Percentiles rank a stretch among this genome's conserved stretches.
phyloP scores from a whole-genome alignment of 164 flowering plant species.

The Vitis rupestris region DNA sequence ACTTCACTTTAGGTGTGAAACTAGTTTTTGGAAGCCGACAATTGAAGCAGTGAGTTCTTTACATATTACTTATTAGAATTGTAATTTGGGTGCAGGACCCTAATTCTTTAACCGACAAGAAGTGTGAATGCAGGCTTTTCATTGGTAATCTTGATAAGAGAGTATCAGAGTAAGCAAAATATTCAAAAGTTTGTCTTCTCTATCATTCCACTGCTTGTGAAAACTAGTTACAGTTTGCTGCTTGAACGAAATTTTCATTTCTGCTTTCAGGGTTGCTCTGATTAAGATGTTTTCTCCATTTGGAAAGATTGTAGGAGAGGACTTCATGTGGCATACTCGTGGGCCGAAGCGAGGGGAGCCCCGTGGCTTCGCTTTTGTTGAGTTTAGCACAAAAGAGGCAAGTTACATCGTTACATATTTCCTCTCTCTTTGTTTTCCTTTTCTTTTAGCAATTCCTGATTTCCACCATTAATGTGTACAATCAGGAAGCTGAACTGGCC shows the following conservation, averaged over 20 bases:
- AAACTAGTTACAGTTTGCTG: not conserved
- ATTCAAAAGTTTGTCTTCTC: not conserved
- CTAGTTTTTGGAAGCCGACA: no score
- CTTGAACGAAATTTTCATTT: not conserved
- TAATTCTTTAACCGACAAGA: constrained; percentile 40
- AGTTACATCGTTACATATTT: constrained; percentile 11
- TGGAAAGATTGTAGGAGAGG: constrained; percentile 82
- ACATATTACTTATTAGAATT: not conserved
- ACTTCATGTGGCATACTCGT: constrained; percentile 85
- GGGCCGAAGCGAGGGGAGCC: constrained; percentile 92
- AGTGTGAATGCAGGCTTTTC: constrained; percentile 63
- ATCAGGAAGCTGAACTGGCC: constrained; percentile 89
- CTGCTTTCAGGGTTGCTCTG: constrained; percentile 52
- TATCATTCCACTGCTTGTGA: not conserved
- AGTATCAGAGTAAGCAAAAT: constrained; percentile 69
- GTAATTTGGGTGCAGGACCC: constrained; percentile 45
- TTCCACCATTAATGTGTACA: constrained; percentile 74
- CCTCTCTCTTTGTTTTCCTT: not conserved
- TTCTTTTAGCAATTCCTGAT: constrained; percentile 37
- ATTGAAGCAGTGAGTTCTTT: no score
- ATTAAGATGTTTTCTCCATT: constrained; percentile 88
- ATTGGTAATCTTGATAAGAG: constrained; percentile 81
- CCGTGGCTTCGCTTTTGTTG: constrained; percentile 85
- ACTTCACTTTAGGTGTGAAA: no score
- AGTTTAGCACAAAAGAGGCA: constrained; percentile 82